Conservation (phyloP, 2,329 filamentous ascomycete species). For the Alternaria arbusti region DNA sequence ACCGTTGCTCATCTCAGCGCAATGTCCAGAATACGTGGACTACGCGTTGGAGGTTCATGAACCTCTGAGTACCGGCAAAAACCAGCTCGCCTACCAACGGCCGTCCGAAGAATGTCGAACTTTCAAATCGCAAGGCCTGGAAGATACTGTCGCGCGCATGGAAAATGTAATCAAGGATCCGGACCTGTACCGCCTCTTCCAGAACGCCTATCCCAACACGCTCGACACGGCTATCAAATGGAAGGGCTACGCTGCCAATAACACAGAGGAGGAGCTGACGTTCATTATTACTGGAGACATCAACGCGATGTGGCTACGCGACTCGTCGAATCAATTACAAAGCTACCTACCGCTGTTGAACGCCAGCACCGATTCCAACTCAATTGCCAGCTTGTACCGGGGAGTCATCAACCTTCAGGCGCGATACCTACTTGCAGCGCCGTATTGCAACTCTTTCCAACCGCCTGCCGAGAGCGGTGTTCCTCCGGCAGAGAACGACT, state of each 20-base stretch:
- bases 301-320: slow-evolving; percentile 62
- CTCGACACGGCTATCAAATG: slow-evolving; percentile 75
- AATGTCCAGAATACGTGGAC: slow-evolving; percentile 54
- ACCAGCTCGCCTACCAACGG: slow-evolving; percentile 55
- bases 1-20: slow-evolving; percentile 36
- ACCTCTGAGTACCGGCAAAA: slow-evolving; percentile 53
- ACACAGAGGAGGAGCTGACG: slow-evolving; percentile 67
- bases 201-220: slow-evolving; percentile 77
- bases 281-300: slow-evolving; percentile 67
- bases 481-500: slow-evolving; percentile 46
- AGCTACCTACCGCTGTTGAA: slow-evolving; percentile 69
- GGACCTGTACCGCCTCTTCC: slow-evolving; percentile 73
- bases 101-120: slow-evolving; percentile 54
- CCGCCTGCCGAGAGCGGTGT: slow-evolving; percentile 57
- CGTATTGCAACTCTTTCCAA: slow-evolving; percentile 62
- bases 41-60: slow-evolving; percentile 51
- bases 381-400: slow-evolving; percentile 70
- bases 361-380: slow-evolving; percentile 60
- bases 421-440: slow-evolving; percentile 68
- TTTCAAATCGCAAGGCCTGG: slow-evolving; percentile 54
- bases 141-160: slow-evolving; percentile 47
- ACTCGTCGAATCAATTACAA: slow-evolving; percentile 72
- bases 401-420: slow-evolving; percentile 76
- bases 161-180: slow-evolving; percentile 53
- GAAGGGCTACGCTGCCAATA: slow-evolving; percentile 66